phyloP scores from a whole-genome alignment of 495 filamentous ascomycete species.

The Aspergillus olivimuriae region DNA sequence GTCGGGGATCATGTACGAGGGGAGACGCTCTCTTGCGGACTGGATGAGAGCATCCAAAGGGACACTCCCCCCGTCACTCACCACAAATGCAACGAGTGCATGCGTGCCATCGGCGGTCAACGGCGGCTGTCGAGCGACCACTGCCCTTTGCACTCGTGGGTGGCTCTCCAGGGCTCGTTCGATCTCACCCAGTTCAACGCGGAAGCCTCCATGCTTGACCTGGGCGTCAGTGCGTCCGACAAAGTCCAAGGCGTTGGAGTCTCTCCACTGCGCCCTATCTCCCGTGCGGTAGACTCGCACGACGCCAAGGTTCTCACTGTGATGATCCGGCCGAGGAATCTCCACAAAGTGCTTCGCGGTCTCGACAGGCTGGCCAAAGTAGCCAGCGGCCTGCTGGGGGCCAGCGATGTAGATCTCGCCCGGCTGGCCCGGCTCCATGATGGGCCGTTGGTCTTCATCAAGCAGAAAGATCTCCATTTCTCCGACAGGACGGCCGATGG shows the following conservation, averaged over 20 bases:
- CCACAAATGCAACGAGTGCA: conserved; percentile 2
- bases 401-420: conserved; percentile 4
- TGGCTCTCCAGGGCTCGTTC: background rate
- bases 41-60: background rate
- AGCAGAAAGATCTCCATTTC: conserved; percentile 1
- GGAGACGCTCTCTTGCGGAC: background rate
- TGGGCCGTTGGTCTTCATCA: background rate
- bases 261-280: background rate
- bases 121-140: background rate
- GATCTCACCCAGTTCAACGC: conserved; percentile 7
- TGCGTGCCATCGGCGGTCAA: background rate
- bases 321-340: background rate
- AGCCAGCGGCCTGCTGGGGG: background rate
- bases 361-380: conserved; percentile 2
- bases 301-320: background rate
- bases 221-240: conserved; percentile 6
- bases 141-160: background rate
- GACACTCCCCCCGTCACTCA: background rate
- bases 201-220: conserved; percentile 5
- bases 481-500: conserved; percentile 3
- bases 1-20: conserved; percentile 1
- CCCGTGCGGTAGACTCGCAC: conserved; percentile 1
- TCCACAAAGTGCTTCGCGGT: background rate
- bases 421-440: background rate
- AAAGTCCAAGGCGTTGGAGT: background rate